A percentile compares a stretch with the other conserved stretches of the same genome.
These are phyloP conservation scores for Cymbopogon citratus DNA, from an alignment of 176 grass and related monocot genomes.

Conservation along the genomic window DNA sequence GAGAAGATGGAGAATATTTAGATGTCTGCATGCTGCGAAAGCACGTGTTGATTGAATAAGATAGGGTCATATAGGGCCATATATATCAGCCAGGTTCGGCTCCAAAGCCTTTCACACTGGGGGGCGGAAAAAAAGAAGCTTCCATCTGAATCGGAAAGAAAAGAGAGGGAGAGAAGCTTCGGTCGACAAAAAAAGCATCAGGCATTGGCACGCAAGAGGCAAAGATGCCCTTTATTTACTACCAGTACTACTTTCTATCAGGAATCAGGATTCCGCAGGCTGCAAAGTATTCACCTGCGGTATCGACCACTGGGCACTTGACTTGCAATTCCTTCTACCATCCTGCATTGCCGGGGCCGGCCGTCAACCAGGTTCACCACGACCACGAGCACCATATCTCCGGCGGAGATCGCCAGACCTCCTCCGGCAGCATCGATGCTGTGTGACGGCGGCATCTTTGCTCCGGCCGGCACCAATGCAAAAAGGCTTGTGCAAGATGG, in stretches of 20 bases:
- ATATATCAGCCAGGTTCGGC: not conserved
- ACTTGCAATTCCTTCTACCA: not conserved
- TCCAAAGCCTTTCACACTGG: not conserved
- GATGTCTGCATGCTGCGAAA: not conserved
- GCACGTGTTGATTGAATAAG: not conserved
- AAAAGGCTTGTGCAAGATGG: not conserved
- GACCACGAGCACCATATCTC: slow-evolving; percentile 4
- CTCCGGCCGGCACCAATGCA: too few relatives aligned
- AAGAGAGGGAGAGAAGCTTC: not conserved
- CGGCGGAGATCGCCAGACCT: not conserved
- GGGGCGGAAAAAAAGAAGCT: not conserved
- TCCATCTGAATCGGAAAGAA: not conserved
- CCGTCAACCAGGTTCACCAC: not conserved
- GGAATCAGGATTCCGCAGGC: not conserved
- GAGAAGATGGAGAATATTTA: too few relatives aligned
- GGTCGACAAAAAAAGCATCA: too few relatives aligned
- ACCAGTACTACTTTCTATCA: not conserved
- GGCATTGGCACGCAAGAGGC: not conserved
- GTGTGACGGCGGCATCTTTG: not conserved
- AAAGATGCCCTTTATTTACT: not conserved
- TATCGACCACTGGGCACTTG: not conserved
- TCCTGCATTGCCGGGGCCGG: not conserved
- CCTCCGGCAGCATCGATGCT: slow-evolving; percentile 1
- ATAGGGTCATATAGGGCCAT: not conserved
- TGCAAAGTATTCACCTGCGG: not conserved